phyloP scores from a whole-genome alignment of 2,329 filamentous ascomycete genomes.

The Colletotrichum higginsianum region DNA sequence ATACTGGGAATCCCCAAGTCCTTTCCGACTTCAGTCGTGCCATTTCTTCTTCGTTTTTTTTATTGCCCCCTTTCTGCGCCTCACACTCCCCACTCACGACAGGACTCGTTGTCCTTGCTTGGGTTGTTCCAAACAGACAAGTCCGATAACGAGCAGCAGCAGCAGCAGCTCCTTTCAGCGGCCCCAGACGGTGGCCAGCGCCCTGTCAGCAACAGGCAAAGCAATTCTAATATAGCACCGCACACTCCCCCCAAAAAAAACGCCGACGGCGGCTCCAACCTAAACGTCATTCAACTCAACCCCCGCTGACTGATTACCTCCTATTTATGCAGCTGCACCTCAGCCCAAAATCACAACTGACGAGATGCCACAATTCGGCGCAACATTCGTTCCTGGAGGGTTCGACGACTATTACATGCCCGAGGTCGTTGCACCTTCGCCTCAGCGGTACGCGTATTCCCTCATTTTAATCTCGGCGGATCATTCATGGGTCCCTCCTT shows the following conservation, averaged over 20 bases:
- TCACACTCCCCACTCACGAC: background rate
- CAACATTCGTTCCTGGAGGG: slow-evolving; percentile 72
- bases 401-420: slow-evolving; percentile 74
- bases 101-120: slow-evolving; percentile 21
- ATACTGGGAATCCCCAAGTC: slow-evolving; percentile 8
- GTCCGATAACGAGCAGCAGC: slow-evolving; percentile 26
- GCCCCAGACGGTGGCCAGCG: slow-evolving; percentile 25
- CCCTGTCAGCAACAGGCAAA: slow-evolving; percentile 30
- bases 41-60: slow-evolving; percentile 12
- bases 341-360: slow-evolving; percentile 52
- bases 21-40: slow-evolving; percentile 18
- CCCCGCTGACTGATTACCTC: slow-evolving; percentile 43
- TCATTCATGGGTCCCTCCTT: slow-evolving; percentile 37
- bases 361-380: slow-evolving; percentile 65
- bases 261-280: slow-evolving; percentile 35
- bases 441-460: slow-evolving; percentile 66
- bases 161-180: slow-evolving; percentile 12
- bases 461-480: slow-evolving; percentile 40
- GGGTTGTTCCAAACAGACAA: slow-evolving; percentile 20
- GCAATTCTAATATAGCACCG: slow-evolving; percentile 8
- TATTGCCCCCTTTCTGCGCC: slow-evolving; percentile 1
- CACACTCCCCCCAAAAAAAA: slow-evolving; percentile 17
- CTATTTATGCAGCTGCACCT: slow-evolving; percentile 51
- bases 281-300: slow-evolving; percentile 47
- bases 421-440: slow-evolving; percentile 70